Evolutionary conservation across 2,329 filamentous ascomycete species (phyloP), one percentile per base, ranked within the genome.

Genomic region (Aspergillus proliferans): DNA sequence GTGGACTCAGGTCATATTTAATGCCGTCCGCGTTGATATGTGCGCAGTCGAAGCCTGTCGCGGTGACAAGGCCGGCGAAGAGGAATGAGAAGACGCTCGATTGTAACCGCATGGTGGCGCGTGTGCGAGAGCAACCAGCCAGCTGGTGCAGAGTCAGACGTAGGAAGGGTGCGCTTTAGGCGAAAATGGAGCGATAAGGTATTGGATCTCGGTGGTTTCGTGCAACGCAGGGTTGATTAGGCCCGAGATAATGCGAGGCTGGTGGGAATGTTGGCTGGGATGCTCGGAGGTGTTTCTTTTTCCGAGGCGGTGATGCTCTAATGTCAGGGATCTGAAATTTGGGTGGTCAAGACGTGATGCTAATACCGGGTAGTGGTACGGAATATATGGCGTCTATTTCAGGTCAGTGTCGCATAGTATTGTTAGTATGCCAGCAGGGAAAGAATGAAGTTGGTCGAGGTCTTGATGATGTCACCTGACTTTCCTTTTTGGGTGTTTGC

Each of bases 1-100:
- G 58, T 33, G 62, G 54, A 34, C 62, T 68, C 26, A 73, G 57
- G 48, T 73, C 65, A 47, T 70, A 73, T 49, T 67, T 69, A 56
- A 67, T 62, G 34, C 58, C 58, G 44, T 70, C 64, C 21, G 63
- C 53, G 24, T 58, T 61, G 47, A 73, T 64, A 30, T 69, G 46
- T 6, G 56, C 50, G 60, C 71, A 73, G 55, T 72, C 65, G 53
- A 73, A 69, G 46, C 55, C 62, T 38, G 57, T 41, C 1, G 67
- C 67, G 8, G 63, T 51, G 8, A 55, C 56, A 10, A 70, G 52
- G n/a, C 57, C 46, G 14, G 66, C 42, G 39, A 66, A 57, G 33
- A 68, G 50, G 24, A 67, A 50, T 18, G 62, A 52, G 38, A 57
- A 46, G 45, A 55, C 50, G 19, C 43, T 54, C 22, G 58, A 58